phyloP scores from a whole-genome alignment of 257 asterid species.

The Voacanga thouarsii region DNA sequence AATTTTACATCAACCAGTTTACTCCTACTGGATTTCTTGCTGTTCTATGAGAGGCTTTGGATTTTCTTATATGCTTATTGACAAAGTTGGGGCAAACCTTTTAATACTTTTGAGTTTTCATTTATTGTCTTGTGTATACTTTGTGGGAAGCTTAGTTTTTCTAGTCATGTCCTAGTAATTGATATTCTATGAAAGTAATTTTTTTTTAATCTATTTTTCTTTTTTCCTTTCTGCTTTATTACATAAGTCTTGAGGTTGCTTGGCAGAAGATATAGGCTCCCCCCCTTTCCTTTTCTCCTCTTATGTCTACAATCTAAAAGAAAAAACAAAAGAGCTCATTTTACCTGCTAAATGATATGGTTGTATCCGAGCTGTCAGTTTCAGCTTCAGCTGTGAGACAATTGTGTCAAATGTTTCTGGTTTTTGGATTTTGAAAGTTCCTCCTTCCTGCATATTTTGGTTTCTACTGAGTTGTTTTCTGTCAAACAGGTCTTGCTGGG shows the following conservation, averaged over 20 bases:
- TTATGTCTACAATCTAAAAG: neutral
- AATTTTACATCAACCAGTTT: neutral
- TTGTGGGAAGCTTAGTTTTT: neutral
- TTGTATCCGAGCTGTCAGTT: neutral
- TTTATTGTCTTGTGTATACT: neutral
- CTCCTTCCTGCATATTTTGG: conserved; percentile 2
- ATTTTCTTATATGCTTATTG: neutral
- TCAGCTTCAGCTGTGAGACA: neutral
- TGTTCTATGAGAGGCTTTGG: neutral
- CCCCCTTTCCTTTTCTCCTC: neutral
- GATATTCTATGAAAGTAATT: neutral
- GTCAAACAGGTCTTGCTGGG: conserved; percentile 80
- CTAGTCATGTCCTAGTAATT: conserved; percentile 13
- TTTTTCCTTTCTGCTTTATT: neutral
- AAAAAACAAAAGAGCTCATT: neutral
- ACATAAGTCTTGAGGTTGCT: neutral
- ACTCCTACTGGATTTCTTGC: neutral
- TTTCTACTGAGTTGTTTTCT: conserved; percentile 29
- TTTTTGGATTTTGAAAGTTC: neutral
- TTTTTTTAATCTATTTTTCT: neutral
- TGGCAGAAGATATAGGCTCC: neutral
- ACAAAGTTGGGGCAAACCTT: neutral
- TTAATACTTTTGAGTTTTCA: neutral
- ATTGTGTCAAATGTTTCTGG: neutral
- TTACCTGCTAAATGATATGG: neutral